Evolutionary conservation across 2,329 filamentous ascomycete species (phyloP).

Genomic region (Eurotiales sp.): DNA sequence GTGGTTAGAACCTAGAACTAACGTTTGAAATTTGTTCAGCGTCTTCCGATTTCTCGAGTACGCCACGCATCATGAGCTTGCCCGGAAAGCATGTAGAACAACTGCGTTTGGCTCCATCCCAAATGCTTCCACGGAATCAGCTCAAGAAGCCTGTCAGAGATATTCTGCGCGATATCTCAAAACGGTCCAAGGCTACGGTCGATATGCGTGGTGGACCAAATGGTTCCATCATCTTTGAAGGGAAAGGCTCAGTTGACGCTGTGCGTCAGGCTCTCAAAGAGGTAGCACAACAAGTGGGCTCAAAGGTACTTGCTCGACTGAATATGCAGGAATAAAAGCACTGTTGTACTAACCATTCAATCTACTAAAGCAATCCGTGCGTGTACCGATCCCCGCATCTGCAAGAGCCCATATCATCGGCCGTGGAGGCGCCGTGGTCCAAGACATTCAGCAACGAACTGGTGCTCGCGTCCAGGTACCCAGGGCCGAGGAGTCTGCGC

Average conservation of each 20-base stretch:
- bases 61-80: slow-evolving; percentile 63
- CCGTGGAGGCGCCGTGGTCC: slow-evolving; percentile 83
- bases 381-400: slow-evolving; percentile 76
- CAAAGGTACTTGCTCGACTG: slow-evolving; percentile 57
- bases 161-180: slow-evolving; percentile 86
- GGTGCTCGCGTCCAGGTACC: slow-evolving; percentile 89
- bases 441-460: slow-evolving; percentile 81
- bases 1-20: slow-evolving; percentile 18
- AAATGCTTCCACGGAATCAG: slow-evolving; percentile 71
- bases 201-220: slow-evolving; percentile 70
- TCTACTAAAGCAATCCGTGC: slow-evolving; percentile 58
- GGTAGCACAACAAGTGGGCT: slow-evolving; percentile 80
- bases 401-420: slow-evolving; percentile 89
- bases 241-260: slow-evolving; percentile 75
- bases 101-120: slow-evolving; percentile 68
- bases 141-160: slow-evolving; percentile 82
- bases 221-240: slow-evolving; percentile 75
- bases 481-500: slow-evolving; percentile 64
- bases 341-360: slow-evolving; percentile 13
- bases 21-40: slow-evolving; percentile 37
- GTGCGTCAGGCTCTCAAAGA: slow-evolving; percentile 87
- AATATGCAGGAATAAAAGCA: background rate
- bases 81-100: slow-evolving; percentile 79
- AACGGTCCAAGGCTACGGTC: slow-evolving; percentile 81
- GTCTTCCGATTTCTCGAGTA: slow-evolving; percentile 24